Evolutionary conservation across 257 asterid genomes (phyloP).

Genomic region (Striga asiatica): DNA sequence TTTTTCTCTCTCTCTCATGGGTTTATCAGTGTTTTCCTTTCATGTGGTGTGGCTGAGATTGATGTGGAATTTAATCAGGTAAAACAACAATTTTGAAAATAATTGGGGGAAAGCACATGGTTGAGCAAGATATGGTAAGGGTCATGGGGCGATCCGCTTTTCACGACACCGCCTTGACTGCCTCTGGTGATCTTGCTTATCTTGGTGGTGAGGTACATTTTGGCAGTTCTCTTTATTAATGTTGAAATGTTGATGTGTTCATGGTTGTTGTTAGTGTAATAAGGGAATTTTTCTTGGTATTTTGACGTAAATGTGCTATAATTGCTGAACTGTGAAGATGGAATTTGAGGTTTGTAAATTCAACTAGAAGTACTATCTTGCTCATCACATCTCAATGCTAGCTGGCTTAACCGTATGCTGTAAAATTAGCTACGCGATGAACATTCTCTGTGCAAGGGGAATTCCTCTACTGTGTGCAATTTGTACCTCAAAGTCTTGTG

Average conservation of each 20-base stretch:
- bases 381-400: not conserved
- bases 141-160: slow-evolving; percentile 94
- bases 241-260: not conserved
- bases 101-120: slow-evolving; percentile 97
- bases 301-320: not conserved
- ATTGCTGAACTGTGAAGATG: slow-evolving; percentile 1
- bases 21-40: not conserved
- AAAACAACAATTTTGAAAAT: slow-evolving; percentile 92
- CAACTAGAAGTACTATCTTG: slow-evolving; percentile 1
- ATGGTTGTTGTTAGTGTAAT: not conserved
- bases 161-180: slow-evolving; percentile 82
- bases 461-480: not conserved
- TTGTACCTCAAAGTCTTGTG: no score
- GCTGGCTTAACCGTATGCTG: no score
- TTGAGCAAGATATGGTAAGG: slow-evolving; percentile 74
- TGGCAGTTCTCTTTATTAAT: not conserved
- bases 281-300: not conserved
- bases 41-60: not conserved
- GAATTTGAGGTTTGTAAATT: not conserved
- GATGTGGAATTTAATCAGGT: slow-evolving; percentile 31
- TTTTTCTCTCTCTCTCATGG: not conserved
- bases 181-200: slow-evolving; percentile 87
- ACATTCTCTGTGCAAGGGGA: not conserved
- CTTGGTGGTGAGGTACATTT: slow-evolving; percentile 88
- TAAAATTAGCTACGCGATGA: no score